A percentile compares a stretch with the other conserved stretches of the same genome.
phyloP scores from a whole-genome alignment of 1,139 yeast species.

The Hyphopichia khmerensis region DNA sequence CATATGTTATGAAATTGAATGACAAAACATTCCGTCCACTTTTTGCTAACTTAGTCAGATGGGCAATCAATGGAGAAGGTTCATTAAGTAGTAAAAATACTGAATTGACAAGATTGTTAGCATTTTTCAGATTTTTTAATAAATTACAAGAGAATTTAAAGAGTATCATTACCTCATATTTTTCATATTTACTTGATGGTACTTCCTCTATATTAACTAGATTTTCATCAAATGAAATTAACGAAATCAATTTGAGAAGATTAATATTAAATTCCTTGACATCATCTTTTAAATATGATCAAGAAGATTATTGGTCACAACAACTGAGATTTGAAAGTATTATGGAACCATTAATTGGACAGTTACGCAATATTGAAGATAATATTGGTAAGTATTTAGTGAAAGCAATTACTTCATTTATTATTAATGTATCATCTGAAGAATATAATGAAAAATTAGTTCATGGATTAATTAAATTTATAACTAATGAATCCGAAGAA shows the following conservation, averaged over 20 bases:
- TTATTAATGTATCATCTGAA: slow-evolving; percentile 71
- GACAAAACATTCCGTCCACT: slow-evolving; percentile 92
- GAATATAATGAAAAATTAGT: slow-evolving; percentile 67
- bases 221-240: slow-evolving; percentile 42
- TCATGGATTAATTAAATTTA: slow-evolving; percentile 34
- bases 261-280: slow-evolving; percentile 68
- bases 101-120: slow-evolving; percentile 56
- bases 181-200: slow-evolving; percentile 79
- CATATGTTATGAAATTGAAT: slow-evolving; percentile 83
- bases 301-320: slow-evolving; percentile 93
- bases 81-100: slow-evolving; percentile 41
- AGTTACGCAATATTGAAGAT: slow-evolving; percentile 65
- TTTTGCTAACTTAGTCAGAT: slow-evolving; percentile 82
- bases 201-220: slow-evolving; percentile 54
- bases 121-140: slow-evolving; percentile 86
- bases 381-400: slow-evolving; percentile 75
- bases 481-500: slow-evolving; percentile 33
- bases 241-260: slow-evolving; percentile 64
- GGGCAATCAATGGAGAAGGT: slow-evolving; percentile 90
- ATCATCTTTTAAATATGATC: slow-evolving; percentile 81
- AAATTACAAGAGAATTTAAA: slow-evolving; percentile 80
- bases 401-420: slow-evolving; percentile 75
- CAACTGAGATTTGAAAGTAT: slow-evolving; percentile 79
- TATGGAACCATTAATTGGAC: slow-evolving; percentile 59
- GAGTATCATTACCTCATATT: slow-evolving; percentile 86